phyloP scores from a whole-genome alignment of 2,329 filamentous ascomycete species.

The Botryotinia calthae region DNA sequence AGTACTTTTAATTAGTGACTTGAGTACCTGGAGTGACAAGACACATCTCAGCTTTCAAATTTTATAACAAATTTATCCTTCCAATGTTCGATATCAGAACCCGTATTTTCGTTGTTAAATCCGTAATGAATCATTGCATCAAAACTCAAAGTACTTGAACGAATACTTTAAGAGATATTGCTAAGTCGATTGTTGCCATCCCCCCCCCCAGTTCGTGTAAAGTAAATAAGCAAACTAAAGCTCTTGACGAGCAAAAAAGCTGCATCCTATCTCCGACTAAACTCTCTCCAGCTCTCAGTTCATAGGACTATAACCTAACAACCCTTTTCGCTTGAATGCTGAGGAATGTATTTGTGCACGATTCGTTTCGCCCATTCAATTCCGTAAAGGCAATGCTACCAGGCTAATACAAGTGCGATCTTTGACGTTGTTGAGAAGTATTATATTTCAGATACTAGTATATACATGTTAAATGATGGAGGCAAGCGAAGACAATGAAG shows the following conservation, averaged over 20 bases:
- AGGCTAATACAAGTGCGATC: background rate
- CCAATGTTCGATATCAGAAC: background rate
- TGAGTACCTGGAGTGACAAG: background rate
- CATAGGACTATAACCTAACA: background rate
- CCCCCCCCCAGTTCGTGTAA: background rate
- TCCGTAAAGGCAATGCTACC: background rate
- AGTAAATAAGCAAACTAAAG: background rate
- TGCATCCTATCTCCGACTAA: background rate
- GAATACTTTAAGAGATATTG: background rate
- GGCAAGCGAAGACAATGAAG: background rate
- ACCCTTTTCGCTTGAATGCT: background rate
- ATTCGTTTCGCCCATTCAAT: background rate
- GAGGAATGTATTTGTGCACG: background rate
- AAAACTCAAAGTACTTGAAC: background rate
- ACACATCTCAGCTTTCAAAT: background rate
- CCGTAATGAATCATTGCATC: background rate
- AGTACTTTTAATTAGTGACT: background rate
- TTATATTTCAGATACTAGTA: background rate
- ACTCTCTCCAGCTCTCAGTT: background rate
- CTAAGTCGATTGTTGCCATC: background rate
- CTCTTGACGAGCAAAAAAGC: background rate
- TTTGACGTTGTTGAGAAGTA: no score
- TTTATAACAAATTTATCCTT: background rate
- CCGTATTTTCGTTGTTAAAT: background rate
- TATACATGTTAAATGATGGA: background rate